Conservation (phyloP, 1,139 yeast species). For the Taphrina wiesneri region DNA sequence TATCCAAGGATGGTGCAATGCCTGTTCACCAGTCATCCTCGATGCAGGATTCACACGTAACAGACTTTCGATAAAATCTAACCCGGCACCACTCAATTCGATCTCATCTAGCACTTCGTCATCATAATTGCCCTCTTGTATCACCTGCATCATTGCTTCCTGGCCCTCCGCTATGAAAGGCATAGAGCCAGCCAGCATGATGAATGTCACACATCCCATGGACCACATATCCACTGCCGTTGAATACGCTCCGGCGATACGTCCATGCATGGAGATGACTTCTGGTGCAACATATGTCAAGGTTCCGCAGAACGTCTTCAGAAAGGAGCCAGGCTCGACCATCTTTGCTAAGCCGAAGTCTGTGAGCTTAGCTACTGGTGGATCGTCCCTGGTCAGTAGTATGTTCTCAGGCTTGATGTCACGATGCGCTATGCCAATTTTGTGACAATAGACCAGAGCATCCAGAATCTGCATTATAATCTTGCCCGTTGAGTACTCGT, state of each 20-base stretch:
- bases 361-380: slow-evolving; percentile 82
- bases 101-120: slow-evolving; percentile 72
- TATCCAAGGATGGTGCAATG: slow-evolving; percentile 67
- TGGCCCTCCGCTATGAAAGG: slow-evolving; percentile 95
- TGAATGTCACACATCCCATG: slow-evolving; percentile 87
- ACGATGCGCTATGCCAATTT: slow-evolving; percentile 85
- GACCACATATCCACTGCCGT: slow-evolving; percentile 97
- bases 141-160: slow-evolving; percentile 88
- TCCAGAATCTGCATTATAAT: slow-evolving; percentile 78
- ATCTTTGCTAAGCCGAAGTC: slow-evolving; percentile 95
- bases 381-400: slow-evolving; percentile 68
- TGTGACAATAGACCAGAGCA: slow-evolving; percentile 85
- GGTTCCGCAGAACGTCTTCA: slow-evolving; percentile 85
- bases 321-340: slow-evolving; percentile 59
- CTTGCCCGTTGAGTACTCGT: slow-evolving; percentile 54
- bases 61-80: slow-evolving; percentile 61
- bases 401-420: slow-evolving; percentile 89
- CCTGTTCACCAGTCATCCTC: slow-evolving; percentile 67
- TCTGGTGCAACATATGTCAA: slow-evolving; percentile 93
- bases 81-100: slow-evolving; percentile 52
- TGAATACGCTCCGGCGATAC: slow-evolving; percentile 75
- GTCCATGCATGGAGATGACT: slow-evolving; percentile 46
- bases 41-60: slow-evolving; percentile 67
- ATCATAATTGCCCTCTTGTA: slow-evolving; percentile 82
- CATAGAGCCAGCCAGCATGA: slow-evolving; percentile 90